Evolutionary conservation across 495 filamentous ascomycete species (phyloP).

Genomic region (Oleoguttula mirabilis): DNA sequence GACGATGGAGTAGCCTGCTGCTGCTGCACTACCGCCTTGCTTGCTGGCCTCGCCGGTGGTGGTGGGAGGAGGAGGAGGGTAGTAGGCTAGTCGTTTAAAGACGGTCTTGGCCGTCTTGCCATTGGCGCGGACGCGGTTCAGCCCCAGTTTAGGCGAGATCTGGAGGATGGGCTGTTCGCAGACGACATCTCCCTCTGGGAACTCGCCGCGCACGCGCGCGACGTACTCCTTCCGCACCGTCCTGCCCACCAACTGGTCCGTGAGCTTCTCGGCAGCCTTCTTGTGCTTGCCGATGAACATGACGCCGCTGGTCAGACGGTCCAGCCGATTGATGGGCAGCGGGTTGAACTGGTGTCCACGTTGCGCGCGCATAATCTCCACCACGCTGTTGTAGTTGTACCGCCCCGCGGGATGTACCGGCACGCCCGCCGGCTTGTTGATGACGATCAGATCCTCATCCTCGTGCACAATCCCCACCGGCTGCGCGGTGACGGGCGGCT

Average conservation of each 20-base stretch:
- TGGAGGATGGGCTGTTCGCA: slow-evolving; percentile 89
- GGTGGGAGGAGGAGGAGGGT: slow-evolving; percentile 38
- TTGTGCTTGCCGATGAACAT: slow-evolving; percentile 92
- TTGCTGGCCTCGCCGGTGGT: slow-evolving; percentile 1
- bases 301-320: slow-evolving; percentile 82
- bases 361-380: slow-evolving; percentile 84
- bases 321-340: slow-evolving; percentile 83
- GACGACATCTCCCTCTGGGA: slow-evolving; percentile 63
- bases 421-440: slow-evolving; percentile 90
- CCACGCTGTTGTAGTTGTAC: slow-evolving; percentile 85
- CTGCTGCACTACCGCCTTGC: slow-evolving; percentile 1
- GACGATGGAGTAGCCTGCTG: slow-evolving; percentile 84
- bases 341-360: slow-evolving; percentile 58
- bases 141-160: slow-evolving; percentile 86
- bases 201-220: slow-evolving; percentile 78
- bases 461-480: slow-evolving; percentile 77
- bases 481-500: slow-evolving; percentile 76
- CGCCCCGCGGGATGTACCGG: slow-evolving; percentile 91
- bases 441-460: slow-evolving; percentile 81
- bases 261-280: slow-evolving; percentile 65
- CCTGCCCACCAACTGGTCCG: slow-evolving; percentile 54
- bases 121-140: slow-evolving; percentile 85
- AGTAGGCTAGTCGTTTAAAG: slow-evolving; percentile 81
- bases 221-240: slow-evolving; percentile 90
- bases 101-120: slow-evolving; percentile 82